Conservation (phyloP, 2,329 filamentous ascomycete species). For the Alternaria sp. region DNA sequence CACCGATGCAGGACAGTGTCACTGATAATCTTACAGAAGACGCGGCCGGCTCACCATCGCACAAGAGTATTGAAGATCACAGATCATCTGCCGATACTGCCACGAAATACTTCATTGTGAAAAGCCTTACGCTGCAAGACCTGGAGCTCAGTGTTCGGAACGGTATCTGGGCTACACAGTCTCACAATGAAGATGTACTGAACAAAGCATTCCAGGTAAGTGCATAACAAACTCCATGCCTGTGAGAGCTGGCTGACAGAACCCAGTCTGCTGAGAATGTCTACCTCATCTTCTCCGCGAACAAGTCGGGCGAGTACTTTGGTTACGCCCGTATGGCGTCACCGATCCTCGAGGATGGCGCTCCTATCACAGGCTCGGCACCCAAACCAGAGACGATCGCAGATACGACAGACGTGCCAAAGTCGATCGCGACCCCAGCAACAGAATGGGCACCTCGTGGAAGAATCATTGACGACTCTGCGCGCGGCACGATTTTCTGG, state of each 20-base stretch:
- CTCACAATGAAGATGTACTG: conserved; percentile 86
- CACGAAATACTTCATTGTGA: conserved; percentile 90
- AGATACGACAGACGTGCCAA: conserved; percentile 73
- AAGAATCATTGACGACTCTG: conserved; percentile 89
- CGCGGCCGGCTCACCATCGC: conserved; percentile 17
- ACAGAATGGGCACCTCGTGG: conserved; percentile 82
- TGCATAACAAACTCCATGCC: not conserved
- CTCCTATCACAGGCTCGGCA: conserved; percentile 57
- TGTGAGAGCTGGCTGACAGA: conserved; percentile 23
- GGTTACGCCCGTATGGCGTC: conserved; percentile 93
- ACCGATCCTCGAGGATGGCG: conserved; percentile 78
- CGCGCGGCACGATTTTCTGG: conserved; percentile 97
- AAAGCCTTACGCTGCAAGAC: conserved; percentile 91
- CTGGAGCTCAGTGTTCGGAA: conserved; percentile 87
- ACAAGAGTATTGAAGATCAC: conserved; percentile 22
- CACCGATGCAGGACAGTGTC: conserved; percentile 31
- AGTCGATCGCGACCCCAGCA: conserved; percentile 80
- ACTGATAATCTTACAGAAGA: conserved; percentile 19
- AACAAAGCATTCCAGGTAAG: conserved; percentile 84
- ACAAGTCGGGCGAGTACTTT: conserved; percentile 97
- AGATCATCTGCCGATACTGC: conserved; percentile 40
- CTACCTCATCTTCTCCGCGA: conserved; percentile 93
- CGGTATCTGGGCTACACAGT: conserved; percentile 92
- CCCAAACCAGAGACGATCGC: conserved; percentile 66
- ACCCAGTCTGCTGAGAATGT: conserved; percentile 79